Conservation (phyloP, 1,284 basidiomycete species). For the Irpex sp. region DNA sequence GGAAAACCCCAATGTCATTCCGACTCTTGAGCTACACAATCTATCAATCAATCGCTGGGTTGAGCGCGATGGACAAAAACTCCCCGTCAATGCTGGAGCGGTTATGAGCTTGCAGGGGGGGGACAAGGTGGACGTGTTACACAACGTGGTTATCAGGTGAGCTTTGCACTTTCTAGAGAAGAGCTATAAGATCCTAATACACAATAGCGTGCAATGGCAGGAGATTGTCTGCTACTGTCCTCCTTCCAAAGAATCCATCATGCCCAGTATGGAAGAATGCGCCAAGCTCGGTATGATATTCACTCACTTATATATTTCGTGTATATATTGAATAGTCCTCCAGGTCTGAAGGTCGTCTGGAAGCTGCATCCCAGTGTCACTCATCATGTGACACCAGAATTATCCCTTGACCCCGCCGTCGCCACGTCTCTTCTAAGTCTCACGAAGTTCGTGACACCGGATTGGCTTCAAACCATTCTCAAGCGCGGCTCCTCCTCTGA, state of each 20-base stretch:
- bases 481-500: neutral
- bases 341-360: conserved; percentile 51
- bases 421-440: conserved; percentile 52
- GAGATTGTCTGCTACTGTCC: conserved; percentile 46
- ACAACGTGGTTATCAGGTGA: conserved; percentile 39
- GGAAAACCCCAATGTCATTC: conserved; percentile 34
- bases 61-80: conserved; percentile 22
- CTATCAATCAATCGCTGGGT: conserved; percentile 36
- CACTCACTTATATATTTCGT: neutral
- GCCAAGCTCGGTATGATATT: conserved; percentile 45
- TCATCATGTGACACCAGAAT: conserved; percentile 53
- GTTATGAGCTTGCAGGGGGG: conserved; percentile 37
- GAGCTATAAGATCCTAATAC: conserved; percentile 1
- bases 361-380: conserved; percentile 42
- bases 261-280: conserved; percentile 33
- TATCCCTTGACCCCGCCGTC: conserved; percentile 39
- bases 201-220: conserved; percentile 44
- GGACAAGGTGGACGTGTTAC: conserved; percentile 44
- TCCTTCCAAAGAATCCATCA: conserved; percentile 21
- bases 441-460: conserved; percentile 50
- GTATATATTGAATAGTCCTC: neutral
- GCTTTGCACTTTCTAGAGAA: conserved; percentile 15
- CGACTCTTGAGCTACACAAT: conserved; percentile 41
- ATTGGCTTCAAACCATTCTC: conserved; percentile 49
- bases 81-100: conserved; percentile 13